Conservation (phyloP, 352 stramenopile genomes). For the Thalassiosira mediterranea region DNA sequence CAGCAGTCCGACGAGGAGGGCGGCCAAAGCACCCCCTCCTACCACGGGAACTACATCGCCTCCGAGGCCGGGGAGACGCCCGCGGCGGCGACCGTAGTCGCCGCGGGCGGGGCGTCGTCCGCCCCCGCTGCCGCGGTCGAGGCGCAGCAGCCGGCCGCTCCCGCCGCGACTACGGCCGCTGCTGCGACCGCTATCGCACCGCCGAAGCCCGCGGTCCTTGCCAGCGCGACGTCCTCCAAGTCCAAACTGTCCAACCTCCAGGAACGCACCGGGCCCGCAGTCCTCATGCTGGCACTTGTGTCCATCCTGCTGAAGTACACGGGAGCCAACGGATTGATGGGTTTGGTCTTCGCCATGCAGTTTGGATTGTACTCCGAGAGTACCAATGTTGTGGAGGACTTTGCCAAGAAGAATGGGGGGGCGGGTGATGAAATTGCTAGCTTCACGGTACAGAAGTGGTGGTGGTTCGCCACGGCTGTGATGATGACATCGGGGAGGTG, state of each 20-base stretch:
- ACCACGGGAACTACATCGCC: conserved; percentile 44
- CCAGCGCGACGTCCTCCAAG: conserved; percentile 16
- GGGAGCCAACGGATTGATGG: conserved; percentile 60
- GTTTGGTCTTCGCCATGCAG: conserved; percentile 56
- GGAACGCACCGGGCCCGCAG: conserved; percentile 47
- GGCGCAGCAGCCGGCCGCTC: not conserved
- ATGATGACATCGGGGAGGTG: conserved; percentile 45
- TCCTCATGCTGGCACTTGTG: conserved; percentile 57
- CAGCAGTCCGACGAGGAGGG: conserved; percentile 17
- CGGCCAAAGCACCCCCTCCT: conserved; percentile 10
- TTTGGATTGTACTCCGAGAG: conserved; percentile 62
- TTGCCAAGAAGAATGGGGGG: conserved; percentile 12
- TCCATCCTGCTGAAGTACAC: conserved; percentile 47
- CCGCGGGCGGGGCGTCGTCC: not conserved
- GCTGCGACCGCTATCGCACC: not conserved
- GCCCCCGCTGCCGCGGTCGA: not conserved
- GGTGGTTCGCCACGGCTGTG: conserved; percentile 65
- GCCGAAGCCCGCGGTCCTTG: conserved; percentile 8
- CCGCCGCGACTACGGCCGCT: not conserved
- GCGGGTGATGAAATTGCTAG: conserved; percentile 22
- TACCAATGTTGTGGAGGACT: conserved; percentile 44
- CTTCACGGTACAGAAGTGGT: conserved; percentile 63
- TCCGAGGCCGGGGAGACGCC: conserved; percentile 12
- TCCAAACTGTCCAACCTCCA: conserved; percentile 55
- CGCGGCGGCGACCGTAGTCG: not conserved